Conservation (phyloP, 2,329 filamentous ascomycete genomes). For the Dactylonectria estremocensis region DNA sequence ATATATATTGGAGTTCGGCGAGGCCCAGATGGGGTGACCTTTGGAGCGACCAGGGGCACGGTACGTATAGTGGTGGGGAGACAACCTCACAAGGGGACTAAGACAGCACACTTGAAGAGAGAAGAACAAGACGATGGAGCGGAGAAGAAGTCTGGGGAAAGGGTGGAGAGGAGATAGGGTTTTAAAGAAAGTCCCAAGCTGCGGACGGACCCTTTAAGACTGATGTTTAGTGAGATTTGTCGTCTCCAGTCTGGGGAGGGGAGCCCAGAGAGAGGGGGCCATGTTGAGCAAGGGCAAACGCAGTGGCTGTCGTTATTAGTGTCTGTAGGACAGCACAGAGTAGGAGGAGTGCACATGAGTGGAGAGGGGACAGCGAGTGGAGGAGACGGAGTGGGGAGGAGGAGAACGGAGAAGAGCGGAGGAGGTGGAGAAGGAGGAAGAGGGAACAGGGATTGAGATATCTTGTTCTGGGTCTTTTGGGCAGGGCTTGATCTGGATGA, state of each 20-base stretch:
- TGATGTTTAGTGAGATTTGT: conserved; percentile 35
- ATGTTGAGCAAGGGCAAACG: conserved; percentile 28
- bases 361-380: conserved; percentile 31
- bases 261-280: conserved; percentile 32
- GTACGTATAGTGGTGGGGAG: conserved; percentile 16
- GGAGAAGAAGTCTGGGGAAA: conserved; percentile 37
- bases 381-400: conserved; percentile 36
- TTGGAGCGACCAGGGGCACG: conserved; percentile 20
- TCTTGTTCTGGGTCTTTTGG: conserved; percentile 32
- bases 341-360: conserved; percentile 25
- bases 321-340: conserved; percentile 21
- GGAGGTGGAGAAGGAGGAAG: conserved; percentile 33
- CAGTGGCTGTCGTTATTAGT: conserved; percentile 24
- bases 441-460: conserved; percentile 31
- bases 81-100: conserved; percentile 13
- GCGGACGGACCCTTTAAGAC: conserved; percentile 23
- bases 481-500: conserved; percentile 31
- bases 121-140: conserved; percentile 23
- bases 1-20: conserved; percentile 17
- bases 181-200: conserved; percentile 42
- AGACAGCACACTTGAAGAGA: conserved; percentile 6
- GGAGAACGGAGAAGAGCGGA: conserved; percentile 38
- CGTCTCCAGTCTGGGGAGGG: conserved; percentile 26
- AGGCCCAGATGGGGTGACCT: conserved; percentile 27
- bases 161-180: conserved; percentile 40